Conservation (phyloP, 257 asterid genomes). For the Lantana camara region DNA sequence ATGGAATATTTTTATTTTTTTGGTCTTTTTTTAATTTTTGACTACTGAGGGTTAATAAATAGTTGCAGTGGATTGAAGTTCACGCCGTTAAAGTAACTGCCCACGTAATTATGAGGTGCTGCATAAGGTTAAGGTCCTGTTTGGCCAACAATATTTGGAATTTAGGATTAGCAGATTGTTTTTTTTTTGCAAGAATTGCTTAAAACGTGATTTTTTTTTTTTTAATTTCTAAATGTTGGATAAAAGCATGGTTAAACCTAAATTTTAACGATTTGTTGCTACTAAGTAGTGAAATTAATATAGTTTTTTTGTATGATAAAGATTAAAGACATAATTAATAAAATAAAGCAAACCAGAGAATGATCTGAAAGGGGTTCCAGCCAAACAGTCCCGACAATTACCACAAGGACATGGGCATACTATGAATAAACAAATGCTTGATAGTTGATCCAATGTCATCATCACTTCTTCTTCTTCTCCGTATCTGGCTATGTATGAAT, state of each 20-base stretch:
- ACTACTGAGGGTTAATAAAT: constrained; percentile 1
- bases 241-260: no score
- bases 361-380: neutral
- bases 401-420: neutral
- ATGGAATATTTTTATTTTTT: neutral
- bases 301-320: no score
- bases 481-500: constrained; percentile 1
- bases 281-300: no score
- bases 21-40: neutral
- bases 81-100: constrained; percentile 22
- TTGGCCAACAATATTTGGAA: neutral
- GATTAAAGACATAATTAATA: no score
- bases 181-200: no score
- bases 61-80: constrained; percentile 5
- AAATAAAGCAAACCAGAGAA: no score
- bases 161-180: no score
- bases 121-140: neutral
- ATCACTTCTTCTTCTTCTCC: neutral
- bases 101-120: neutral
- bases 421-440: neutral
- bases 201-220: no score
- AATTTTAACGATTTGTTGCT: no score
- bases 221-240: no score
- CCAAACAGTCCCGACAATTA: constrained; percentile 8
- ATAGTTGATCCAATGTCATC: constrained; percentile 3